These are phyloP conservation scores for Cornus suecica DNA, from an alignment of 148 eudicot species.

Conservation along the genomic window DNA sequence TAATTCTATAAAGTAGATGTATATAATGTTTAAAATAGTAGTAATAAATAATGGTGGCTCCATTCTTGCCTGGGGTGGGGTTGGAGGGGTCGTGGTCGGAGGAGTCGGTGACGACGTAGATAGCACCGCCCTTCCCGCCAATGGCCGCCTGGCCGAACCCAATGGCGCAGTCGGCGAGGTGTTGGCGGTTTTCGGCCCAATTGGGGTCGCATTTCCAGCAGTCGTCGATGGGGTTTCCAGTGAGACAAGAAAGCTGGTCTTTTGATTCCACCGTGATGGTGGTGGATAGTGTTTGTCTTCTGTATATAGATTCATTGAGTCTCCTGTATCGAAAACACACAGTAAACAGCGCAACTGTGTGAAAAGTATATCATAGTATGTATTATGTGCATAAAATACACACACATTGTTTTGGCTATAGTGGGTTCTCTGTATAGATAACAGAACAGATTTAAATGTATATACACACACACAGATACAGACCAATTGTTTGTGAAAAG, in stretches of 20 bases:
- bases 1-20: no score
- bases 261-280: slow-evolving; percentile 19
- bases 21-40: no score
- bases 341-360: no score
- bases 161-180: slow-evolving; percentile 72
- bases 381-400: no score
- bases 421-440: no score
- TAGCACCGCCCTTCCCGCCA: slow-evolving; percentile 78
- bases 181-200: slow-evolving; percentile 65
- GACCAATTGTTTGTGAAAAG: neutral
- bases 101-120: slow-evolving; percentile 60
- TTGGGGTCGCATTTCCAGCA: slow-evolving; percentile 83
- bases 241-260: slow-evolving; percentile 42
- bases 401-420: no score
- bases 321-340: slow-evolving; percentile 40
- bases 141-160: slow-evolving; percentile 67
- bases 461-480: no score
- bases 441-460: no score
- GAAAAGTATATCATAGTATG: no score
- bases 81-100: slow-evolving; percentile 54
- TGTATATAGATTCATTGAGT: slow-evolving; percentile 63
- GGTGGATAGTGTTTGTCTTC: slow-evolving; percentile 45
- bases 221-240: slow-evolving; percentile 87
- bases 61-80: slow-evolving; percentile 34
- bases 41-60: no score